A percentile compares a stretch with the other conserved stretches of the same genome.
These are phyloP conservation scores for Cladorrhinum sp. DNA, from an alignment of 2,329 filamentous ascomycete genomes.

Conservation along the genomic window DNA sequence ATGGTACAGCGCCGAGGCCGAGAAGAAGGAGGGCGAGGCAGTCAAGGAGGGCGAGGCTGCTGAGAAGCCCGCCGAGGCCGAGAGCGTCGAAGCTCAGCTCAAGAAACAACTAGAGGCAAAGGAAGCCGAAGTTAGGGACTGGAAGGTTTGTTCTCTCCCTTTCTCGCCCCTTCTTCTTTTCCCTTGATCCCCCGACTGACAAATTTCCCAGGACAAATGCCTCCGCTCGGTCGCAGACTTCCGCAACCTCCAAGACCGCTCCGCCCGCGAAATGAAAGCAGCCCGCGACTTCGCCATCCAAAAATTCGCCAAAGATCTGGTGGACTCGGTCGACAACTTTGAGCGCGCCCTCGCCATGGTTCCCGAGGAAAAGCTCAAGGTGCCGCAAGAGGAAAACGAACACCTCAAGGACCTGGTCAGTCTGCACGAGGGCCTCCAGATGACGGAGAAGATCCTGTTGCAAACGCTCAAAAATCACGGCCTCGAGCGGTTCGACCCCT, in stretches of 20 bases:
- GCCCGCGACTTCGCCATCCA: slow-evolving; percentile 93
- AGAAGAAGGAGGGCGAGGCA: slow-evolving; percentile 26
- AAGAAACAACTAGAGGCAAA: slow-evolving; percentile 53
- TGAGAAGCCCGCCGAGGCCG: slow-evolving; percentile 28
- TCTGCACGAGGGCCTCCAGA: slow-evolving; percentile 85
- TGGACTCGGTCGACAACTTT: slow-evolving; percentile 95
- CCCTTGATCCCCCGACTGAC: slow-evolving; percentile 13
- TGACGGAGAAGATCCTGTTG: slow-evolving; percentile 90
- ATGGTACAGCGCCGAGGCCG: slow-evolving; percentile 48
- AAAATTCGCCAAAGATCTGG: slow-evolving; percentile 89
- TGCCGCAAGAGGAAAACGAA: slow-evolving; percentile 46
- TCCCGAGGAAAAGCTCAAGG: slow-evolving; percentile 66
- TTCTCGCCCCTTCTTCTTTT: background rate
- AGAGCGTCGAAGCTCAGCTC: slow-evolving; percentile 41
- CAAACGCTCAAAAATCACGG: slow-evolving; percentile 90
- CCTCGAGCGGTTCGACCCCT: slow-evolving; percentile 81
- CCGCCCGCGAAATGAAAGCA: slow-evolving; percentile 80
- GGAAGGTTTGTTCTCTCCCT: slow-evolving; percentile 66
- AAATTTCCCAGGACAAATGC: slow-evolving; percentile 77
- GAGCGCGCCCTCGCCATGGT: slow-evolving; percentile 86
- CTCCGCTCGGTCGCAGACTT: slow-evolving; percentile 93
- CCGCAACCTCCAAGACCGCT: slow-evolving; percentile 95
- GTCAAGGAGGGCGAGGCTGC: slow-evolving; percentile 29
- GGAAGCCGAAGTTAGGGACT: slow-evolving; percentile 59
- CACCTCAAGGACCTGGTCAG: slow-evolving; percentile 69